Evolutionary conservation across 495 filamentous ascomycete genomes (phyloP).

Genomic region (Penicillium pulvis): DNA sequence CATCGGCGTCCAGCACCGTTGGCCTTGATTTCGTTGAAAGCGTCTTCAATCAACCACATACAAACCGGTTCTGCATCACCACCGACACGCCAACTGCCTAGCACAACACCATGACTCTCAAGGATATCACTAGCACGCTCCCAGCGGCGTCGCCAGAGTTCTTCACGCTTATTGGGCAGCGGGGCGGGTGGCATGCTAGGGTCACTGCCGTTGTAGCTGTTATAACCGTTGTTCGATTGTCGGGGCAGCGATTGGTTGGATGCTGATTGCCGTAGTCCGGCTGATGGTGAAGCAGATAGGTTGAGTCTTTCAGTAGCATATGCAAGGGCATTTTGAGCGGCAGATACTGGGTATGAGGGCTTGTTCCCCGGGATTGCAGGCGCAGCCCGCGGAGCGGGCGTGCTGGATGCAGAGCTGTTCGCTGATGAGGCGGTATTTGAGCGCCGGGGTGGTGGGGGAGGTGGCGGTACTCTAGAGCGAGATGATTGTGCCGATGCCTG

Average conservation of each 20-base stretch:
- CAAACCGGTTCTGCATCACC: conserved; percentile 69
- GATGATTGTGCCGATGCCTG: conserved; percentile 11
- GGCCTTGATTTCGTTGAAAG: conserved; percentile 30
- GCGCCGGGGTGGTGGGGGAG: conserved; percentile 41
- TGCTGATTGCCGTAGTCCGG: conserved; percentile 25
- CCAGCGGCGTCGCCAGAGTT: conserved; percentile 81
- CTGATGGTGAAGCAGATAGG: conserved; percentile 22
- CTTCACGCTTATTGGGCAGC: conserved; percentile 71
- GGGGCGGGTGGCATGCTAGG: conserved; percentile 29
- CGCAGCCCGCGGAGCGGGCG: conserved; percentile 13
- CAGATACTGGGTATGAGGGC: conserved; percentile 35
- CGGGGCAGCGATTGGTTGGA: conserved; percentile 32
- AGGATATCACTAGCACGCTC: conserved; percentile 72
- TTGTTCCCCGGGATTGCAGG: conserved; percentile 21
- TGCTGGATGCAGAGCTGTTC: conserved; percentile 10
- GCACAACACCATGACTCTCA: conserved; percentile 64
- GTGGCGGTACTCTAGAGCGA: conserved; percentile 29
- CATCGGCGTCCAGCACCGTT: conserved; percentile 6
- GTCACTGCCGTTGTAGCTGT: conserved; percentile 16
- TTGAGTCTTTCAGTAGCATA: conserved; percentile 40
- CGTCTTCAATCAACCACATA: conserved; percentile 53
- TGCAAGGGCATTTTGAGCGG: conserved; percentile 33
- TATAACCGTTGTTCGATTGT: conserved; percentile 17
- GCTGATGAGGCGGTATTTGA: conserved; percentile 33
- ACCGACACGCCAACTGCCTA: conserved; percentile 85